These are phyloP conservation scores for Achaetomium macrosporum DNA, from an alignment of 2,329 filamentous ascomycete genomes.

Conservation along the genomic window DNA sequence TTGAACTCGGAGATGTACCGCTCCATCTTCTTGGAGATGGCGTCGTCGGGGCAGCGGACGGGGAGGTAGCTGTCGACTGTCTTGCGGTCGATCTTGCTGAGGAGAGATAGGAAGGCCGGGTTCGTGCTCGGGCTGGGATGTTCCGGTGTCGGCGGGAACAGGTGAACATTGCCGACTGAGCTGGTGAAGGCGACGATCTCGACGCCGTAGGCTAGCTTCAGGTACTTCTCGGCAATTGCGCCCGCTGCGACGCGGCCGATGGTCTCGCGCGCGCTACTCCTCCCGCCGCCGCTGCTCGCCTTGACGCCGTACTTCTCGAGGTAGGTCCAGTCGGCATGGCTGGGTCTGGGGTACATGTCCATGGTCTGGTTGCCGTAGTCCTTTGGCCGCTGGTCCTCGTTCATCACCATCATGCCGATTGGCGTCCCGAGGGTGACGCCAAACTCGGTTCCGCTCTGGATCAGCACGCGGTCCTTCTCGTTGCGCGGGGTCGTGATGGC, in stretches of 20 bases:
- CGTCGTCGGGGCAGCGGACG: constrained; percentile 74
- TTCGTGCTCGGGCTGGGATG: constrained; percentile 67
- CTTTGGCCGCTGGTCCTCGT: constrained; percentile 86
- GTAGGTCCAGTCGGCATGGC: constrained; percentile 95
- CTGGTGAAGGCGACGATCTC: constrained; percentile 90
- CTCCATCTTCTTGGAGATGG: constrained; percentile 65
- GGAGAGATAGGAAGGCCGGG: constrained; percentile 69
- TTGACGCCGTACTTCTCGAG: constrained; percentile 95
- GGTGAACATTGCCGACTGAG: constrained; percentile 72
- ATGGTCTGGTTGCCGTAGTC: constrained; percentile 90
- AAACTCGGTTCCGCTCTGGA: constrained; percentile 88
- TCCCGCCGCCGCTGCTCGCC: constrained; percentile 81
- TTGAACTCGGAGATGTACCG: constrained; percentile 70
- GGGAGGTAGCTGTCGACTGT: constrained; percentile 80
- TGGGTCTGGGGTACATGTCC: constrained; percentile 84
- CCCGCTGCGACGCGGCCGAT: constrained; percentile 89
- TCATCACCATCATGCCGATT: constrained; percentile 79
- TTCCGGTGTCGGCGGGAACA: constrained; percentile 65
- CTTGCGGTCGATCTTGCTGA: constrained; percentile 65
- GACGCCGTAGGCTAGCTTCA: constrained; percentile 71
- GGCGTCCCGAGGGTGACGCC: constrained; percentile 87
- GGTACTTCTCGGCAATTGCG: constrained; percentile 89
- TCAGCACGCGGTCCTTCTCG: constrained; percentile 86
- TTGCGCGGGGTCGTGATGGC: constrained; percentile 86
- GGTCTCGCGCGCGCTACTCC: constrained; percentile 89